Percentiles rank a stretch among this genome's conserved stretches.
These are phyloP conservation scores for Colletotrichum sp. DNA, from an alignment of 2,329 filamentous ascomycete genomes.

Conservation along the genomic window DNA sequence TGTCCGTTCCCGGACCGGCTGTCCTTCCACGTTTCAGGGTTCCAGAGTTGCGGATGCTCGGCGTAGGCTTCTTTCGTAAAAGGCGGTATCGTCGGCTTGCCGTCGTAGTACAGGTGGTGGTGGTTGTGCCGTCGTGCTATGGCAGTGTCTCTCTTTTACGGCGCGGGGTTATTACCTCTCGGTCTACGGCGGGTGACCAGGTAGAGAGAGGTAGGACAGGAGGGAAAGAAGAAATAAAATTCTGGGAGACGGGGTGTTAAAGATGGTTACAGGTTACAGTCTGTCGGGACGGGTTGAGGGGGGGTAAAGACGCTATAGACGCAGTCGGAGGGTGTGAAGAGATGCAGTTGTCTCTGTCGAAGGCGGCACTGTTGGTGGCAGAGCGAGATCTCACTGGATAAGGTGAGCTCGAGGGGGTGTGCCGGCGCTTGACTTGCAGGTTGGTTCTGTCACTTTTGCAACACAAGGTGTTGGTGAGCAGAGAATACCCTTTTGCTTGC, in stretches of 20 bases:
- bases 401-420: conserved; percentile 21
- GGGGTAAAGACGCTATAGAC: conserved; percentile 27
- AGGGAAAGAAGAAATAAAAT: background rate
- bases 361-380: conserved; percentile 15
- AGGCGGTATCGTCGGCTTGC: conserved; percentile 1
- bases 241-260: conserved; percentile 16
- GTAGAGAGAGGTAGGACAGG: conserved; percentile 7
- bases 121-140: conserved; percentile 8
- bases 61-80: background rate
- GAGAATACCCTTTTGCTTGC: conserved; percentile 2
- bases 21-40: conserved; percentile 23
- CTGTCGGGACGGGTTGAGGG: conserved; percentile 5
- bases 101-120: conserved; percentile 8
- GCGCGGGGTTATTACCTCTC: background rate
- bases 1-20: conserved; percentile 34
- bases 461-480: background rate
- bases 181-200: background rate
- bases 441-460: conserved; percentile 17
- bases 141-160: conserved; percentile 1
- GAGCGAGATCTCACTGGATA: conserved; percentile 19
- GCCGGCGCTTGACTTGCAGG: conserved; percentile 42
- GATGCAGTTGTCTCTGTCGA: conserved; percentile 10
- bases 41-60: conserved; percentile 16
- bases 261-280: conserved; percentile 20
- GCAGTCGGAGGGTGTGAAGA: conserved; percentile 29